Evolutionary conservation across 2,329 filamentous ascomycete genomes (phyloP), one percentile per base, ranked within the genome.

Genomic region (Aspergillus sergii): DNA sequence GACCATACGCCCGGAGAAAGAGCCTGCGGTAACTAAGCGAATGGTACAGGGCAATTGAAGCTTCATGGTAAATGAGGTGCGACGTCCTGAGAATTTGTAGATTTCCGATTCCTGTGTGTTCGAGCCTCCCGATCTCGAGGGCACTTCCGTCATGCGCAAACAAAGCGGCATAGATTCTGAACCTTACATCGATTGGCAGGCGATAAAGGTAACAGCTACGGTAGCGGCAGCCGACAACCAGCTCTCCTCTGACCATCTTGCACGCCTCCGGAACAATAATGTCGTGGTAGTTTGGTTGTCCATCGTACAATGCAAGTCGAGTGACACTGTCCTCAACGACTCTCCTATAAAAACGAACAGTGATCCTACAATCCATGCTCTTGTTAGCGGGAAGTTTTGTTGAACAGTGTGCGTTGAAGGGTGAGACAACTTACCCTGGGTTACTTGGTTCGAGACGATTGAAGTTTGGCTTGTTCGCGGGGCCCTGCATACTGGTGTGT

Each of bases 51-150:
- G 64, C 68, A 58, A 68, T 66, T 1, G 62, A 64, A 14, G 65
- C 61, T 61, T 67, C 68, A 36, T 69, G 68, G 54, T 67, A 69
- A 32, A 69, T 65, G 32, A 55, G 23, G 43, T 69, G 65, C 1
- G 60, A 67, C 26, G 60, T 66, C 23, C 64, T 63, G n/a, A 69
- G 59, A 39, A 69, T 64, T 9, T 62, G 62, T 28, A 68, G 43
- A 16, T 64, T 56, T 32, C 53, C 62, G 4, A 59, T 50, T 9
- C 55, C 30, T 19, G 57, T 62, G 10, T 43, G 46, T n/a, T 48
- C 45, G 19, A 61, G 59, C 3, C 51, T 64, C 39, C 64, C 64
- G 21, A 67, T 59, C 54, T 68, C 65, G n/a, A 69, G 32, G 19
- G 57, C 3, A 23, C 45, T 61, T 32, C 48, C 50, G 32, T 65